Base-by-base conservation (phyloP, 768 basidiomycete species). In the Glaciozyma martinii region DNA sequence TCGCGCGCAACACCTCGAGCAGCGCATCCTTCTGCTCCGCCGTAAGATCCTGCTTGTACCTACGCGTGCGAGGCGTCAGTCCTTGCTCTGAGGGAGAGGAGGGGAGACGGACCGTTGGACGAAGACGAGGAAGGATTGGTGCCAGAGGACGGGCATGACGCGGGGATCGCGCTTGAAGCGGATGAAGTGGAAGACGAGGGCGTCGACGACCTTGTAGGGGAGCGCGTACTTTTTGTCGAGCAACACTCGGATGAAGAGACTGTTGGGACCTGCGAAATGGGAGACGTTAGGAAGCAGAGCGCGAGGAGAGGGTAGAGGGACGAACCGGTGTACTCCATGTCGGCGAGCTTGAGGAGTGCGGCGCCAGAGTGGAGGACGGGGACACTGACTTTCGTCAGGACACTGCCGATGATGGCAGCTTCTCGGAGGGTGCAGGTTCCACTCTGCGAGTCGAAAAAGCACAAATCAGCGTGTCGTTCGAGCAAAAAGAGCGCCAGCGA, bases 191-290 rank as follows among this genome's bases (percentile, higher is more conserved):
- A 95, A 94, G 18, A 97, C 93, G 63, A 99, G 84, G 4, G 90
- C 88, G 75, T 99, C 95, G 60, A 99, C 84, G 33, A 95, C 94
- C 78, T 98, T 94, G 81, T 92, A 99, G 0, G 95, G 95, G 37
- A 99, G 80, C 66, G 95, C 90, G 75, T 93, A 89, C 76, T 99
- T 99, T 78, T 99, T 99, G 80, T 99, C 95, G 57, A 97, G 80
- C 37, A 99, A 80, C 18, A 98, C 88, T 25, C 95, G 90, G 75
- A 99, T 93, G 80, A 99, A 97, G 27, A 99, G 82, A 16, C 92
- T 95, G 71, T 91, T 95, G 0, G 95, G 88, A 5, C 92, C 91
- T 81, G 60, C 10, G 27, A 19, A 32, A 21, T 3, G 5, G 18
- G 32, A 30, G 18, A 8, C 21, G 43, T 29, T 12, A 54, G 53